phyloP scores from a whole-genome alignment of 768 basidiomycete genomes.

The Agrocybe chaxingu region DNA sequence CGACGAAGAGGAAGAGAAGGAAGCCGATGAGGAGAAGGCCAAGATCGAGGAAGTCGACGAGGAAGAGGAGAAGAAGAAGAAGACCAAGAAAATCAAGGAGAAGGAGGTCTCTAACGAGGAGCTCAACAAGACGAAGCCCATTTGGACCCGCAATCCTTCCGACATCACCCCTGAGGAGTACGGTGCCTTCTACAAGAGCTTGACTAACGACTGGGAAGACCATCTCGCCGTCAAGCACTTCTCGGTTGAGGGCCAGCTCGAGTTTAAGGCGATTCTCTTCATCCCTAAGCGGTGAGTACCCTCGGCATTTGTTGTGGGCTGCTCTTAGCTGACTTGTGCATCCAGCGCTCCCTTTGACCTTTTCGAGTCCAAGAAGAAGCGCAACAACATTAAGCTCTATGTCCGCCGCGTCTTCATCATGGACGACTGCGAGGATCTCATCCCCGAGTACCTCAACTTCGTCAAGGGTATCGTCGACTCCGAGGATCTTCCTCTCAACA shows the following conservation, averaged over 20 bases:
- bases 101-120: slow-evolving; percentile 87
- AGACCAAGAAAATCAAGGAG: slow-evolving; percentile 94
- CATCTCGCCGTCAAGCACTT: slow-evolving; percentile 99
- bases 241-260: slow-evolving; percentile 99
- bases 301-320: not conserved
- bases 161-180: slow-evolving; percentile 96
- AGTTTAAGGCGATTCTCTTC: slow-evolving; percentile 99
- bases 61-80: slow-evolving; percentile 83
- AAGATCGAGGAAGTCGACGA: slow-evolving; percentile 85
- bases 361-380: slow-evolving; percentile 99
- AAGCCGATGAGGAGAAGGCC: slow-evolving; percentile 71
- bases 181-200: slow-evolving; percentile 96
- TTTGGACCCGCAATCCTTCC: slow-evolving; percentile 98
- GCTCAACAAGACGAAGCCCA: slow-evolving; percentile 99
- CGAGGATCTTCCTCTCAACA: slow-evolving; percentile 99
- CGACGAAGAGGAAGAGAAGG: slow-evolving; percentile 69
- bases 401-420: slow-evolving; percentile 99
- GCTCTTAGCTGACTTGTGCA: slow-evolving; percentile 4
- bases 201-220: slow-evolving; percentile 99
- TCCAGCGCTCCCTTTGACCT: slow-evolving; percentile 94
- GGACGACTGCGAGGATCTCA: slow-evolving; percentile 99
- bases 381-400: slow-evolving; percentile 99
- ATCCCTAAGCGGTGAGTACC: slow-evolving; percentile 84
- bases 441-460: slow-evolving; percentile 99
- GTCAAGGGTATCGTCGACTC: slow-evolving; percentile 99